Evolutionary conservation across 805 yeast species (phyloP).

Genomic region (Pichia occidentalis): DNA sequence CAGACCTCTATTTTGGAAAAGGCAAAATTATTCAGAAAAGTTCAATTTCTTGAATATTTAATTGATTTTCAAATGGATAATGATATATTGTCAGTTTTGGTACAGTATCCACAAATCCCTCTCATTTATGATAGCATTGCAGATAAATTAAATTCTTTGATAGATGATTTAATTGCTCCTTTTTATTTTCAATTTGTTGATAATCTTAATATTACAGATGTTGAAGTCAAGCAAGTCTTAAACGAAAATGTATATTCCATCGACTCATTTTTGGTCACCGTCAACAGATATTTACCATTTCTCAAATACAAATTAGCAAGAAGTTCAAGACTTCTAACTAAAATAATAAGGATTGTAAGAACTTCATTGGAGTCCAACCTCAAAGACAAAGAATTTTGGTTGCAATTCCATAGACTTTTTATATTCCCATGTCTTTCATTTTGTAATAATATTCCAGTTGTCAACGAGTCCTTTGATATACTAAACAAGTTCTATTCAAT

Average conservation of each 20-base stretch:
- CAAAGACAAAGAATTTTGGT: slow-evolving; percentile 37
- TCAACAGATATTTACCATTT: slow-evolving; percentile 41
- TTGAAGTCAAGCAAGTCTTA: neutral
- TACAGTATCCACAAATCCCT: slow-evolving; percentile 56
- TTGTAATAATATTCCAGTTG: slow-evolving; percentile 50
- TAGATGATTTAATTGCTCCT: slow-evolving; percentile 44
- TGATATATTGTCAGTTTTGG: slow-evolving; percentile 54
- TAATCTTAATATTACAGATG: slow-evolving; percentile 12
- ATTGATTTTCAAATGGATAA: slow-evolving; percentile 55
- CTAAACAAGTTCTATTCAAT: slow-evolving; percentile 44
- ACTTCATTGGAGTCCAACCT: neutral
- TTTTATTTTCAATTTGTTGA: slow-evolving; percentile 30
- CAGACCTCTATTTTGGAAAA: slow-evolving; percentile 14
- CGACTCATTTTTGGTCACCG: slow-evolving; percentile 37
- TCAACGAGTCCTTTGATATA: slow-evolving; percentile 53
- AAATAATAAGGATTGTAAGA: slow-evolving; percentile 55
- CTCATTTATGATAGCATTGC: slow-evolving; percentile 45
- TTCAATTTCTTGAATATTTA: slow-evolving; percentile 44
- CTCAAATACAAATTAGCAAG: slow-evolving; percentile 50
- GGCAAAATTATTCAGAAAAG: slow-evolving; percentile 29
- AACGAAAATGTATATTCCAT: slow-evolving; percentile 33
- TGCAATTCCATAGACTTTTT: slow-evolving; percentile 55
- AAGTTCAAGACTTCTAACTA: slow-evolving; percentile 42
- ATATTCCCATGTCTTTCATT: slow-evolving; percentile 57
- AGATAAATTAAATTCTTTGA: slow-evolving; percentile 41